These are phyloP conservation scores for Stephania yunnanensis DNA, from an alignment of 164 flowering plant species.

Conservation along the genomic window DNA sequence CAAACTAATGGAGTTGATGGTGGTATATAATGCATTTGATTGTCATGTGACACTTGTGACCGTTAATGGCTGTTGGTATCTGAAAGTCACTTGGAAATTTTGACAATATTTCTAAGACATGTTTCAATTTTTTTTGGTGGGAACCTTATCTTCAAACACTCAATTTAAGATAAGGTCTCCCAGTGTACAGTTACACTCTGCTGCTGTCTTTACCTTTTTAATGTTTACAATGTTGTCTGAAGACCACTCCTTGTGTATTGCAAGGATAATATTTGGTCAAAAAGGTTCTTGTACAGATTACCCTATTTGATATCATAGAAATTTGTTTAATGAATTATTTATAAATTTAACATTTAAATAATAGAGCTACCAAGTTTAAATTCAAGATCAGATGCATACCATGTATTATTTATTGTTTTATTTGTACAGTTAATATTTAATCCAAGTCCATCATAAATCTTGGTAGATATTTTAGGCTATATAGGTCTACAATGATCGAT, in stretches of 20 bases:
- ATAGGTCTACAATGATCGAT: too few relatives aligned
- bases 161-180: neutral
- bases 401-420: too few relatives aligned
- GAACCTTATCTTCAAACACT: neutral
- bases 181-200: neutral
- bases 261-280: neutral
- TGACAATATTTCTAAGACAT: neutral
- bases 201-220: neutral
- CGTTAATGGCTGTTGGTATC: neutral
- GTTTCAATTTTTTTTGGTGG: neutral
- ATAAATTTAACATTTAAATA: too few relatives aligned
- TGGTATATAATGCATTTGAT: neutral
- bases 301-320: too few relatives aligned
- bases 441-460: too few relatives aligned
- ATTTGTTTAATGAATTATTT: too few relatives aligned
- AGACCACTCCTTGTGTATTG: neutral
- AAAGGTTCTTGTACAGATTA: too few relatives aligned
- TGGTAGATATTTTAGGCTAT: too few relatives aligned
- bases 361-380: too few relatives aligned
- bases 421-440: too few relatives aligned
- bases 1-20: neutral
- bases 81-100: neutral
- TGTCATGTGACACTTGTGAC: neutral
- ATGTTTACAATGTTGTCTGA: neutral
- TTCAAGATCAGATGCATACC: too few relatives aligned